phyloP scores from a whole-genome alignment of 2,329 filamentous ascomycete species.

The Neopestalotiopsis sp. region DNA sequence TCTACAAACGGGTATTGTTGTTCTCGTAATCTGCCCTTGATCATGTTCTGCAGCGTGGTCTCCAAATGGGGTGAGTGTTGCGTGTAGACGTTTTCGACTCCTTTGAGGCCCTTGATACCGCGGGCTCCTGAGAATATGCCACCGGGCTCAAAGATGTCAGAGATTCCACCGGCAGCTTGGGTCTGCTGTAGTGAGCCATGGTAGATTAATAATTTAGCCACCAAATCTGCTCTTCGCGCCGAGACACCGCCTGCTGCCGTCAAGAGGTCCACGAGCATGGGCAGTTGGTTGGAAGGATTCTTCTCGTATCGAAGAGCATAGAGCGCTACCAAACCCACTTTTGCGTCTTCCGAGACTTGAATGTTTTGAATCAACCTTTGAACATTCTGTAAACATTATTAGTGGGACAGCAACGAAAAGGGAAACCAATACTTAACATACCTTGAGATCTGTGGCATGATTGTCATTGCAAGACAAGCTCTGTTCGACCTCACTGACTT shows the following conservation, averaged over 20 bases:
- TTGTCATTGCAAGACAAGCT: constrained; percentile 97
- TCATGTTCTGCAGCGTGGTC: constrained; percentile 85
- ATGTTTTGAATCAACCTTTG: constrained; percentile 86
- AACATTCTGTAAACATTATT: constrained; percentile 63
- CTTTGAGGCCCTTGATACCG: constrained; percentile 92
- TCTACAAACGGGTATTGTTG: constrained; percentile 94
- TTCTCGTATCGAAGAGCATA: constrained; percentile 94
- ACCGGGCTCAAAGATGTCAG: constrained; percentile 89
- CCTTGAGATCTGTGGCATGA: constrained; percentile 88
- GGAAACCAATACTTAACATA: constrained; percentile 41
- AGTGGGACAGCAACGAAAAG: not conserved
- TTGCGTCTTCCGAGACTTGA: constrained; percentile 78
- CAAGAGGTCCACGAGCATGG: constrained; percentile 86
- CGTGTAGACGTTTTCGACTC: constrained; percentile 98
- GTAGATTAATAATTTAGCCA: constrained; percentile 83
- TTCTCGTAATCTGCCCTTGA: constrained; percentile 87
- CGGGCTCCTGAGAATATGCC: constrained; percentile 91
- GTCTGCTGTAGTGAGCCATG: constrained; percentile 85
- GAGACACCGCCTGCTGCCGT: constrained; percentile 83
- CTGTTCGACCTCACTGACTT: constrained; percentile 96
- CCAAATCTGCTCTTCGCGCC: constrained; percentile 75
- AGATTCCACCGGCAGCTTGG: constrained; percentile 77
- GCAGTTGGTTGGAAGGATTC: constrained; percentile 80
- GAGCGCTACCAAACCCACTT: constrained; percentile 88
- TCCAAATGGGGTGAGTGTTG: constrained; percentile 93